These are phyloP conservation scores for Eremothecium cymbalariae DNA, from an alignment of 1,139 yeast species.

Conservation along the genomic window DNA sequence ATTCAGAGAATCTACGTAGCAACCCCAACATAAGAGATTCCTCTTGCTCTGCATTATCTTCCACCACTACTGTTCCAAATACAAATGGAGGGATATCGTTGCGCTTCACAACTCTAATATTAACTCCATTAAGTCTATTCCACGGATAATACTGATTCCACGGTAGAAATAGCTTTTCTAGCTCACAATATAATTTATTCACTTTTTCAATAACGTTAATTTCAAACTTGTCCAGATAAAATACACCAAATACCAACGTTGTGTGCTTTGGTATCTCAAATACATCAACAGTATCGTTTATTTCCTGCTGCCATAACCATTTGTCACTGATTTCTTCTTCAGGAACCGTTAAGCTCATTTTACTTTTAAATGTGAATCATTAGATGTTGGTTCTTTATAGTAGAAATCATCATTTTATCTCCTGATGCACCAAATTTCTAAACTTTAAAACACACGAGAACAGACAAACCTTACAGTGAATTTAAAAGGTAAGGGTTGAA, in stretches of 20 bases:
- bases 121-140: constrained; percentile 29
- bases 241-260: constrained; percentile 25
- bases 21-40: constrained; percentile 33
- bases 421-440: too few species aligned
- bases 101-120: constrained; percentile 9
- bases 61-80: constrained; percentile 25
- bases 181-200: constrained; percentile 10
- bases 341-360: constrained; percentile 5
- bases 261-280: constrained; percentile 19
- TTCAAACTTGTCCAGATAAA: constrained; percentile 19
- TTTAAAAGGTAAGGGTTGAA: too few species aligned
- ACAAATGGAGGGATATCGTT: constrained; percentile 14
- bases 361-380: neutral
- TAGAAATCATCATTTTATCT: too few species aligned
- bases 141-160: constrained; percentile 41
- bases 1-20: constrained; percentile 33
- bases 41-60: constrained; percentile 23
- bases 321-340: constrained; percentile 10
- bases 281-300: constrained; percentile 14
- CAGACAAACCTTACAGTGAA: too few species aligned
- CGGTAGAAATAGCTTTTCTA: constrained; percentile 31
- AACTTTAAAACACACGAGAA: too few species aligned
- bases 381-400: too few species aligned
- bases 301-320: constrained; percentile 25
- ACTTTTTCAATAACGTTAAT: constrained; percentile 13